These are phyloP conservation scores for Phylloporus arenicola DNA, from an alignment of 768 basidiomycete species.

Conservation along the genomic window DNA sequence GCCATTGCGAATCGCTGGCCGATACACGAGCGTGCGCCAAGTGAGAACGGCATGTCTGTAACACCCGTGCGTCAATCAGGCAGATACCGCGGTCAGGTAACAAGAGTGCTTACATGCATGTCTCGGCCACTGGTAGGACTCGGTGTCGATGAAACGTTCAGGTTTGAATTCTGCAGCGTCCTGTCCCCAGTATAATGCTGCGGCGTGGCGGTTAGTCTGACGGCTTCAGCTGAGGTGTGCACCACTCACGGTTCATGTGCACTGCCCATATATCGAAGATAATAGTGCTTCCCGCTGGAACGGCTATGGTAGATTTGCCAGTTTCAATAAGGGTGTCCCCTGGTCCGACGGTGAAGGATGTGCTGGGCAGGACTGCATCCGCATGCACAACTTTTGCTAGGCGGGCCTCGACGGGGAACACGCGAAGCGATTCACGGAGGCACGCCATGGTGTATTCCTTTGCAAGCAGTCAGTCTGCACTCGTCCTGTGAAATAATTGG, in stretches of 20 bases:
- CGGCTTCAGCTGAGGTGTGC: neutral
- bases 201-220: no score
- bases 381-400: slow-evolving; percentile 30
- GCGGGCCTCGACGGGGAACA: slow-evolving; percentile 31
- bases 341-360: slow-evolving; percentile 30
- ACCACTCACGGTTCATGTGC: slow-evolving; percentile 42
- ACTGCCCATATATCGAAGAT: slow-evolving; percentile 39
- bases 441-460: slow-evolving; percentile 42
- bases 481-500: neutral
- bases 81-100: neutral
- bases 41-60: slow-evolving; percentile 42
- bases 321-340: slow-evolving; percentile 17
- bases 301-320: slow-evolving; percentile 28
- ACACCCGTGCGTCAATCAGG: neutral
- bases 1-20: slow-evolving; percentile 45
- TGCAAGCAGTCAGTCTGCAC: neutral
- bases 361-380: slow-evolving; percentile 34
- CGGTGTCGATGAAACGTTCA: no score
- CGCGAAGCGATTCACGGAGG: slow-evolving; percentile 27
- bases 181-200: slow-evolving; percentile 49
- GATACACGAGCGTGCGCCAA: slow-evolving; percentile 43
- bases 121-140: slow-evolving; percentile 50
- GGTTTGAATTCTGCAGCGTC: slow-evolving; percentile 41
- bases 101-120: slow-evolving; percentile 37
- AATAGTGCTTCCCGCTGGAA: slow-evolving; percentile 37